Evolutionary conservation across 805 yeast species (phyloP).

Genomic region (Allodekkera sacchari): DNA sequence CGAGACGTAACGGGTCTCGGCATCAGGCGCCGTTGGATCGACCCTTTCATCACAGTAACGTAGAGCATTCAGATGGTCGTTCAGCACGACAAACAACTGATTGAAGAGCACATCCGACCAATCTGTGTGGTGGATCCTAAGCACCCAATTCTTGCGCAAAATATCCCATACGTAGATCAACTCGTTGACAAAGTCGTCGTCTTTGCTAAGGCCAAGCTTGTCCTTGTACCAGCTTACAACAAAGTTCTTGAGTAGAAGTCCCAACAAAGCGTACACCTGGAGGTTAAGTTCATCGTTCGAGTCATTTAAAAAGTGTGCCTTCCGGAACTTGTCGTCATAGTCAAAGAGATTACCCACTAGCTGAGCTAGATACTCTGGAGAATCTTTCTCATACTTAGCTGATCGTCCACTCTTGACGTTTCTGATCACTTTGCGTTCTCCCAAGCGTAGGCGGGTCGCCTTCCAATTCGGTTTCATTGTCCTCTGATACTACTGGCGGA

Average conservation of each 20-base stretch:
- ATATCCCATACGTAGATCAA: conserved; percentile 25
- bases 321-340: not conserved
- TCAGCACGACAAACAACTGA: conserved; percentile 34
- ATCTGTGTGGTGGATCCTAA: conserved; percentile 17
- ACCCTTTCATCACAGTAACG: conserved; percentile 4
- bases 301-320: not conserved
- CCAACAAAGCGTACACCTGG: conserved; percentile 38
- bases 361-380: conserved; percentile 16
- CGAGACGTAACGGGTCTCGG: conserved; percentile 8
- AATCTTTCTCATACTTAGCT: conserved; percentile 9
- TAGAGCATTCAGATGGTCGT: conserved; percentile 17
- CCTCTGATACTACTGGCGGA: no score
- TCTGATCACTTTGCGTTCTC: no score
- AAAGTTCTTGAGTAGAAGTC: conserved; percentile 38
- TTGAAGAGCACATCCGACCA: conserved; percentile 32
- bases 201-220: conserved; percentile 25
- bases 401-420: not conserved
- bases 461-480: no score
- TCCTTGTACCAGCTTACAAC: conserved; percentile 32
- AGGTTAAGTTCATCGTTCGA: conserved; percentile 32
- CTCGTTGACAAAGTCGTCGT: conserved; percentile 33
- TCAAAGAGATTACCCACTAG: conserved; percentile 8
- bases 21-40: conserved; percentile 7
- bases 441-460: no score
- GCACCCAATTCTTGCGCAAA: not conserved